These are phyloP conservation scores for Penicillium canescens DNA, from an alignment of 495 filamentous ascomycete genomes.

Conservation along the genomic window DNA sequence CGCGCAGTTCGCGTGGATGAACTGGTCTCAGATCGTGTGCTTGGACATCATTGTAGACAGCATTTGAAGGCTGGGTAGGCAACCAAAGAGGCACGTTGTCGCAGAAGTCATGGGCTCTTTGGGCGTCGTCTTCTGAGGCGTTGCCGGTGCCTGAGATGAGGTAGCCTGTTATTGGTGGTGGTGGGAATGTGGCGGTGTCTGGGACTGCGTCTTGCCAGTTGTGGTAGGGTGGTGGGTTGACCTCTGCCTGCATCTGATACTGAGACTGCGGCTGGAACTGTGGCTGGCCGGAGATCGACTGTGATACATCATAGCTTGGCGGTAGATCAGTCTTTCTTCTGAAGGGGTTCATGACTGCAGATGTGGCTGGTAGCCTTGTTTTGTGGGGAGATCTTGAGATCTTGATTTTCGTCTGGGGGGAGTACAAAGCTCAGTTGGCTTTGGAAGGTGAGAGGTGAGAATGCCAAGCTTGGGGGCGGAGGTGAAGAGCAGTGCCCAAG, in stretches of 20 bases:
- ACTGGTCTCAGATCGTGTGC: constrained; percentile 46
- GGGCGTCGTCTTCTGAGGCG: constrained; percentile 65
- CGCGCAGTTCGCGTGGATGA: constrained; percentile 47
- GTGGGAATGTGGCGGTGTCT: constrained; percentile 78
- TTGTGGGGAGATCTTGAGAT: constrained; percentile 5
- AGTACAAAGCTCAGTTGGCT: not conserved
- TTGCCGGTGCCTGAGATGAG: constrained; percentile 72
- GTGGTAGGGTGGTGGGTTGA: constrained; percentile 62
- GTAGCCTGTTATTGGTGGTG: constrained; percentile 72
- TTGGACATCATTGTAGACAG: constrained; percentile 41
- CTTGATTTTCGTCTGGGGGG: not conserved
- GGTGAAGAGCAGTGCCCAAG: too few relatives aligned
- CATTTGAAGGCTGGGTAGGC: constrained; percentile 49
- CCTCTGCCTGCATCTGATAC: not conserved
- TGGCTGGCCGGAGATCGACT: constrained; percentile 6
- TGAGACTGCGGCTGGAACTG: not conserved
- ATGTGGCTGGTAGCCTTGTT: not conserved
- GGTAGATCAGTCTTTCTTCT: constrained; percentile 18
- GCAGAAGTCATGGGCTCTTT: constrained; percentile 75
- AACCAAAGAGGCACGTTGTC: constrained; percentile 58
- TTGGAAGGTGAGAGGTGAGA: not conserved
- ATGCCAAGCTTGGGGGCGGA: not conserved
- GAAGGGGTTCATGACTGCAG: too few relatives aligned
- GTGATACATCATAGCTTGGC: constrained; percentile 33
- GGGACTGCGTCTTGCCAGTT: constrained; percentile 80